phyloP scores from a whole-genome alignment of 2,329 filamentous ascomycete genomes.

The Microsporum ferrugineum region DNA sequence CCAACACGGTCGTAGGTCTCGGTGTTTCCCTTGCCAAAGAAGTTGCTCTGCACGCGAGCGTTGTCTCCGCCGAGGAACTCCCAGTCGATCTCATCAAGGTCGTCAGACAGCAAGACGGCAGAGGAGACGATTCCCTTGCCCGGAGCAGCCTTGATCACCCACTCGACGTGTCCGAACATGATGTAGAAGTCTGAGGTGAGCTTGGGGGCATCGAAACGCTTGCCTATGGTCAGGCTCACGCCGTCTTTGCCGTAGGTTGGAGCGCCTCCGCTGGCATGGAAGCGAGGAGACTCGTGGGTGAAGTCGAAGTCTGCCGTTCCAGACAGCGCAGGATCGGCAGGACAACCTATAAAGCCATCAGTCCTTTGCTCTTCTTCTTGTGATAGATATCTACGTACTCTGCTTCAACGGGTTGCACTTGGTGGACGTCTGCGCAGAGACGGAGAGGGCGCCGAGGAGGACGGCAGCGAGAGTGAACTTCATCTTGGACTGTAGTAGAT shows the following conservation, averaged over 20 bases:
- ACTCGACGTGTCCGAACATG: conserved; percentile 91
- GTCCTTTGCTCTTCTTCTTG: background rate
- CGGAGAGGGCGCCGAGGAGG: conserved; percentile 22
- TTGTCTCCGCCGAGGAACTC: conserved; percentile 81
- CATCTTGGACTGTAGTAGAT: conserved; percentile 20
- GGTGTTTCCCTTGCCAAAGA: conserved; percentile 87
- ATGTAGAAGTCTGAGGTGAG: conserved; percentile 91
- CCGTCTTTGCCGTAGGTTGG: conserved; percentile 67
- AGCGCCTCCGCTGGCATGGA: conserved; percentile 55
- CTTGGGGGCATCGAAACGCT: conserved; percentile 72
- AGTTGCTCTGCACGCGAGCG: conserved; percentile 83
- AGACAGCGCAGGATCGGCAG: conserved; percentile 67
- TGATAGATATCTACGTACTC: conserved; percentile 19
- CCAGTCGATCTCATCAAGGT: conserved; percentile 91
- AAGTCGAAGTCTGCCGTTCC: conserved; percentile 79
- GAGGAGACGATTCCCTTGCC: conserved; percentile 90
- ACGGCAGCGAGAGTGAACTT: conserved; percentile 19
- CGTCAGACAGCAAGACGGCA: conserved; percentile 79
- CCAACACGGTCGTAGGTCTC: conserved; percentile 77
- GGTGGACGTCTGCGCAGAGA: conserved; percentile 34
- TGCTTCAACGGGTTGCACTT: conserved; percentile 33
- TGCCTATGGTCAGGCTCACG: conserved; percentile 65
- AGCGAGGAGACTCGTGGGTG: conserved; percentile 63
- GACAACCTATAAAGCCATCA: conserved; percentile 43
- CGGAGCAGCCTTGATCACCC: conserved; percentile 72